A percentile compares a stretch with the other conserved stretches of the same genome.
These are phyloP conservation scores for Boletus eberwhitei DNA, from an alignment of 768 basidiomycete genomes.

Conservation along the genomic window DNA sequence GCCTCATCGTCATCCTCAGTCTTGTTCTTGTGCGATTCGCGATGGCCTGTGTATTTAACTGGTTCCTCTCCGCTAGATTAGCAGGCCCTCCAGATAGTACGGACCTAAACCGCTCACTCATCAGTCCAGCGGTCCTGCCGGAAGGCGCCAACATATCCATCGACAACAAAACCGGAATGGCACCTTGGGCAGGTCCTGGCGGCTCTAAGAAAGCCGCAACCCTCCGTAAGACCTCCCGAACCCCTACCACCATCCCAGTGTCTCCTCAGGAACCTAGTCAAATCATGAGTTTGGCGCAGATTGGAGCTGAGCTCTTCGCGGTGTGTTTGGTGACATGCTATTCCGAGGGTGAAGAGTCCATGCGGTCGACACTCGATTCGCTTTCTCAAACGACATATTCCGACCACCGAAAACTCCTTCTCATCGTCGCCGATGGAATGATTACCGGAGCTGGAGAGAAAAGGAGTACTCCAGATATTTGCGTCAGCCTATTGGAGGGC, in stretches of 20 bases:
- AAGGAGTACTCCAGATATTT: conserved; percentile 93
- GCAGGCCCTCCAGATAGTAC: conserved; percentile 71
- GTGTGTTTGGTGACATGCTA: conserved; percentile 98
- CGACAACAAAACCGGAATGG: conserved; percentile 87
- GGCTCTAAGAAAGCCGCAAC: conserved; percentile 52
- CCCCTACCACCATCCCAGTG: conserved; percentile 45
- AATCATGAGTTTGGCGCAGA: conserved; percentile 77
- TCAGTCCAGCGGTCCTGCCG: conserved; percentile 95
- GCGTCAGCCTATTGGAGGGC: conserved; percentile 85
- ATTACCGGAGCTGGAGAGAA: conserved; percentile 98
- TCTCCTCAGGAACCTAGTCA: conserved; percentile 44
- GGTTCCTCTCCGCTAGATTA: conserved; percentile 86
- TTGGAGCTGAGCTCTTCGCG: conserved; percentile 92
- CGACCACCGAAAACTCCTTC: conserved; percentile 87
- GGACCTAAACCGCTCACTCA: conserved; percentile 75
- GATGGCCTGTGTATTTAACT: conserved; percentile 97
- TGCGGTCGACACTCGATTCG: conserved; percentile 89
- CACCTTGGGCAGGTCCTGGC: conserved; percentile 80
- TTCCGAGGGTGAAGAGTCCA: conserved; percentile 91
- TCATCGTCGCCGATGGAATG: conserved; percentile 97
- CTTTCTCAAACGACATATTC: conserved; percentile 90
- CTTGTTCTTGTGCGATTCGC: conserved; percentile 88
- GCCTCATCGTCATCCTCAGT: conserved; percentile 86
- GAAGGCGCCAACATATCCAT: conserved; percentile 94
- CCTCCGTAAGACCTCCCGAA: conserved; percentile 33